A percentile compares a stretch with the other conserved stretches of the same genome.
Conservation (phyloP, 1,139 yeast genomes). For the Citeromyces siamensis region DNA sequence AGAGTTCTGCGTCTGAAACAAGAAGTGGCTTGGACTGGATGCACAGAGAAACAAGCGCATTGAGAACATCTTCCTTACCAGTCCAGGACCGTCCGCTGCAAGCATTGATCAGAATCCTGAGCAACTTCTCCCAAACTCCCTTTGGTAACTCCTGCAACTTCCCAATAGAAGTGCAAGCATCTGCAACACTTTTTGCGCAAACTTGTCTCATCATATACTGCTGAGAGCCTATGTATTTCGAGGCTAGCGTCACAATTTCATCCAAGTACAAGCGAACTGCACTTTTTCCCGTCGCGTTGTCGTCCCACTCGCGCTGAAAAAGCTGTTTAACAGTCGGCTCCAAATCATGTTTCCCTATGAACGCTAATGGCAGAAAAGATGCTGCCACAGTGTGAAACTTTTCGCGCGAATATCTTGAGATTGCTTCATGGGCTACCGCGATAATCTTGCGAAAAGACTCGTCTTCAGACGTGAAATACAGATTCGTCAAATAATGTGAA, state of each 20-base stretch:
- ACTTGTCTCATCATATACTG: slow-evolving; percentile 58
- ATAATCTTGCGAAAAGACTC: slow-evolving; percentile 30
- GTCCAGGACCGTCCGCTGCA: slow-evolving; percentile 76
- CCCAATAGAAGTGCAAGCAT: slow-evolving; percentile 32
- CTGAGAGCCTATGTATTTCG: slow-evolving; percentile 37
- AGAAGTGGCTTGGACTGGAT: slow-evolving; percentile 26
- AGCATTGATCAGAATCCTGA: slow-evolving; percentile 46
- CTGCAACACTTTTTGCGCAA: slow-evolving; percentile 60
- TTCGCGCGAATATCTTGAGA: slow-evolving; percentile 62
- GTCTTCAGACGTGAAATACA: slow-evolving; percentile 45
- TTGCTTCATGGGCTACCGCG: slow-evolving; percentile 52
- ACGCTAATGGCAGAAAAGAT: slow-evolving; percentile 67
- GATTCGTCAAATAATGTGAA: slow-evolving; percentile 33
- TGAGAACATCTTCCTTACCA: slow-evolving; percentile 71
- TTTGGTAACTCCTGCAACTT: slow-evolving; percentile 20
- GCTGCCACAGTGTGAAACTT: slow-evolving; percentile 51
- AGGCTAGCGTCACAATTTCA: slow-evolving; percentile 53
- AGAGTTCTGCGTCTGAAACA: slow-evolving; percentile 16
- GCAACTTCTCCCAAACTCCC: slow-evolving; percentile 23
- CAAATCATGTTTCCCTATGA: slow-evolving; percentile 63
- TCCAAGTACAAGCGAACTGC: slow-evolving; percentile 57
- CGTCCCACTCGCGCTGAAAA: slow-evolving; percentile 69
- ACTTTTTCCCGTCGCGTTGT: slow-evolving; percentile 59
- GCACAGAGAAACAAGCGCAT: slow-evolving; percentile 53
- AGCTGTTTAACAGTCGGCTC: slow-evolving; percentile 29